phyloP scores from a whole-genome alignment of 1,139 yeast species.

The Wickerhamomyces sp. region DNA sequence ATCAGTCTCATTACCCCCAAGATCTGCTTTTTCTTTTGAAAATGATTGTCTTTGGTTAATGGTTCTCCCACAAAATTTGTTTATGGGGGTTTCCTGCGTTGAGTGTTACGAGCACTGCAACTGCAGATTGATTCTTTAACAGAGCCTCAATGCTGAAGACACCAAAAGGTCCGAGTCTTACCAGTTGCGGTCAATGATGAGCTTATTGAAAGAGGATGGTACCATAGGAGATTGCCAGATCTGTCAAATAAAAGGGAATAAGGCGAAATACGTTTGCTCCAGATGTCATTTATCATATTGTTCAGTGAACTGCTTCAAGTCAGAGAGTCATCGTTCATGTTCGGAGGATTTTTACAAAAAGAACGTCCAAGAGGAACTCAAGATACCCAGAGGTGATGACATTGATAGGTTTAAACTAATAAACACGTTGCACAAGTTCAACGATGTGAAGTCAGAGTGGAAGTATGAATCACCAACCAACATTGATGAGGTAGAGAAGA shows the following conservation, averaged over 20 bases:
- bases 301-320: conserved; percentile 2
- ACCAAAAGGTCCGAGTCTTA: too few species aligned
- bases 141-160: too few species aligned
- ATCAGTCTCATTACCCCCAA: too few species aligned
- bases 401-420: conserved; percentile 2
- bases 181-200: too few species aligned
- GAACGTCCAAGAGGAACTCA: not conserved
- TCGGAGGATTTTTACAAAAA: conserved; percentile 1
- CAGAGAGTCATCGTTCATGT: not conserved
- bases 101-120: too few species aligned
- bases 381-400: not conserved
- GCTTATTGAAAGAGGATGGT: too few species aligned
- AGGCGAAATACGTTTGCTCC: conserved; percentile 1
- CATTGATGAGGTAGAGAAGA: not conserved
- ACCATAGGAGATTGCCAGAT: not conserved
- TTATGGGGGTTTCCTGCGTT: too few species aligned
- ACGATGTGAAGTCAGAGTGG: not conserved
- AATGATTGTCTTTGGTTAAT: too few species aligned
- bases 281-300: conserved; percentile 1
- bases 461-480: conserved; percentile 1
- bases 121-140: too few species aligned
- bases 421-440: not conserved
- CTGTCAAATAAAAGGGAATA: not conserved
- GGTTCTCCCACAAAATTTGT: too few species aligned
- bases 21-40: too few species aligned